Percentiles rank a stretch among this genome's conserved stretches.
Conservation (phyloP, 495 filamentous ascomycete species). For the Pyrenula aspistea region DNA sequence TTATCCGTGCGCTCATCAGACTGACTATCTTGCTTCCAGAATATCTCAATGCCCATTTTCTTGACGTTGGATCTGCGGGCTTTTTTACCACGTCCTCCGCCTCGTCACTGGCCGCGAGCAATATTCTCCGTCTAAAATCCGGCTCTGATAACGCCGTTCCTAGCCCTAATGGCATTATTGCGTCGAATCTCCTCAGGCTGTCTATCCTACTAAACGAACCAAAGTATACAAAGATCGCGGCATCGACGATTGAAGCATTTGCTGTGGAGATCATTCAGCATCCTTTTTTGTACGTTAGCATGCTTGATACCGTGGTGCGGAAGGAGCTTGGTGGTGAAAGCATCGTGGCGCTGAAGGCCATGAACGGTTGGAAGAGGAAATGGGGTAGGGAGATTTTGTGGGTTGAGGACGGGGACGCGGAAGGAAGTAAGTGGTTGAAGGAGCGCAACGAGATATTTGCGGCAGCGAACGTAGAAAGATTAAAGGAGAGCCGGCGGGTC, state of each 20-base stretch:
- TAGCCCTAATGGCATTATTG: slow-evolving; percentile 74
- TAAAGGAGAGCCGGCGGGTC: neutral
- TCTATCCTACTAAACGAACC: slow-evolving; percentile 57
- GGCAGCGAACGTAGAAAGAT: neutral
- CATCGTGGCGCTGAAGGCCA: slow-evolving; percentile 17
- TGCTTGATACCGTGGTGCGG: slow-evolving; percentile 66
- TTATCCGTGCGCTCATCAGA: neutral
- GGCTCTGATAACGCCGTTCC: slow-evolving; percentile 88
- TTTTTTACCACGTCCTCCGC: slow-evolving; percentile 1
- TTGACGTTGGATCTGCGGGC: neutral
- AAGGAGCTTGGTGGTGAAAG: slow-evolving; percentile 45
- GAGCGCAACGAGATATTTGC: neutral
- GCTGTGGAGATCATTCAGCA: slow-evolving; percentile 85
- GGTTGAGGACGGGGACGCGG: neutral
- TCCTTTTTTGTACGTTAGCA: slow-evolving; percentile 72
- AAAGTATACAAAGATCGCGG: slow-evolving; percentile 49
- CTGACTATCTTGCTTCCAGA: neutral
- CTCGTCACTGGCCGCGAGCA: slow-evolving; percentile 8
- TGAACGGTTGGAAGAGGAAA: neutral
- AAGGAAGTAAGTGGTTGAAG: neutral
- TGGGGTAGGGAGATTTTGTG: neutral
- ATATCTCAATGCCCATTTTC: neutral
- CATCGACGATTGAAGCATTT: slow-evolving; percentile 69
- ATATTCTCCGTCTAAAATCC: slow-evolving; percentile 59
- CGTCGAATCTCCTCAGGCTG: slow-evolving; percentile 73